phyloP scores from a whole-genome alignment of 2,329 filamentous ascomycete species.

The Penicillium brasilianum region DNA sequence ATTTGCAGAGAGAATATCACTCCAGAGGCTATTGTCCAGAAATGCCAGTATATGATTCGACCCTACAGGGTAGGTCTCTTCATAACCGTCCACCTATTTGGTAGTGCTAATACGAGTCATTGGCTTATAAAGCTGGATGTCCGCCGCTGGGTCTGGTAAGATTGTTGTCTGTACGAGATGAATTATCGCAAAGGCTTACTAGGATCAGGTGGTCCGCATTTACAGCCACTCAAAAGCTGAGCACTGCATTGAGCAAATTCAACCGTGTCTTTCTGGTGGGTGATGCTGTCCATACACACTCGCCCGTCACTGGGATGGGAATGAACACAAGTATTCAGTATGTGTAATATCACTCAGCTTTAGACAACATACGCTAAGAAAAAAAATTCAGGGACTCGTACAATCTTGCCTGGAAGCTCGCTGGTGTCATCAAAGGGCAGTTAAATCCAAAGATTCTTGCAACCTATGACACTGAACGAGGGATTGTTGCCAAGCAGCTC shows the following conservation, averaged over 20 bases:
- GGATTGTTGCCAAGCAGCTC: background rate
- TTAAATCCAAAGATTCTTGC: background rate
- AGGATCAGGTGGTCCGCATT: background rate
- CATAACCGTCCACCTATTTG: background rate
- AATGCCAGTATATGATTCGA: background rate
- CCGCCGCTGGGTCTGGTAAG: background rate
- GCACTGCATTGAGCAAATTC: background rate
- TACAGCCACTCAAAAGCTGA: background rate
- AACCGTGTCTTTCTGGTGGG: background rate
- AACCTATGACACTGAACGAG: background rate
- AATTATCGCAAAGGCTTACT: background rate
- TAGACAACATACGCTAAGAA: background rate
- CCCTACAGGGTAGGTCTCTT: background rate
- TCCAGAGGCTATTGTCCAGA: background rate
- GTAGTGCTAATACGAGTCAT: background rate
- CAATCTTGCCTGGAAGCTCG: background rate
- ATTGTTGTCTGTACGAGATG: background rate
- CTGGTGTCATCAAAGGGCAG: background rate
- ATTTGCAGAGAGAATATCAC: background rate
- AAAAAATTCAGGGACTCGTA: background rate
- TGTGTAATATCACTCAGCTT: background rate
- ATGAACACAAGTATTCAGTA: background rate
- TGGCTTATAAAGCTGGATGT: background rate
- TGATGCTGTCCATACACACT: background rate
- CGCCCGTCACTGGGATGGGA: background rate